Conservation (phyloP, 805 yeast genomes). For the Kuraishia piskuri region DNA sequence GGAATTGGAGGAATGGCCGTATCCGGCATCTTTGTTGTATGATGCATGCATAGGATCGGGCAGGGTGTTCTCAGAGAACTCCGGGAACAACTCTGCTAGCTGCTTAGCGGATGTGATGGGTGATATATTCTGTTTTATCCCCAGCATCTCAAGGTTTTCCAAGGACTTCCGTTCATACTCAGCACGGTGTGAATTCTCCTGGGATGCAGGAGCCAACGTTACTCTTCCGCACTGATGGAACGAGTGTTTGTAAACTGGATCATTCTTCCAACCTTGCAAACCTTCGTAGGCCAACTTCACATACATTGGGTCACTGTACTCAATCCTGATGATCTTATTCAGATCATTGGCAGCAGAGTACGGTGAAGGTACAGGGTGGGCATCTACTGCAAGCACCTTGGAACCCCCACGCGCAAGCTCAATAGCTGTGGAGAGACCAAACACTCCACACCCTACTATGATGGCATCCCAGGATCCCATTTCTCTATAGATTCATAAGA, state of each 20-base stretch:
- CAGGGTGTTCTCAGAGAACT: conserved; percentile 10
- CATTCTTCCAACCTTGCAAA: conserved; percentile 17
- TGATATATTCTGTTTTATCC: conserved; percentile 16
- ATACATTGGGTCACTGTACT: conserved; percentile 19
- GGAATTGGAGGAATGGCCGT: conserved; percentile 20
- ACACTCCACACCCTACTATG: conserved; percentile 25
- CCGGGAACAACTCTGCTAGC: conserved; percentile 13
- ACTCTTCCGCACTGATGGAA: conserved; percentile 21
- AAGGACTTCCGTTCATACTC: conserved; percentile 17
- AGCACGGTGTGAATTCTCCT: conserved; percentile 12
- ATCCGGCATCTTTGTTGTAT: conserved; percentile 21
- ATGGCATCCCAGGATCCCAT: background rate
- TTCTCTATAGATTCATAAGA: too few relatives aligned
- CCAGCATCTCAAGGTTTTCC: conserved; percentile 15
- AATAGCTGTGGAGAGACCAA: conserved; percentile 24
- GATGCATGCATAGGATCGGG: conserved; percentile 9
- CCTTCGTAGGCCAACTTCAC: conserved; percentile 22
- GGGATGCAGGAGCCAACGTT: conserved; percentile 18
- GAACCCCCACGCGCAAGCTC: conserved; percentile 14
- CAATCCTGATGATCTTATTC: conserved; percentile 25
- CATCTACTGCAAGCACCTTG: conserved; percentile 16
- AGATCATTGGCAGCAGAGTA: conserved; percentile 24
- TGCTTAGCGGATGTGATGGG: conserved; percentile 9
- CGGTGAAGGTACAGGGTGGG: conserved; percentile 21
- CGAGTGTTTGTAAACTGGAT: conserved; percentile 14